Base-by-base conservation (phyloP, 345 rosid genomes). In the Pistacia vera region DNA sequence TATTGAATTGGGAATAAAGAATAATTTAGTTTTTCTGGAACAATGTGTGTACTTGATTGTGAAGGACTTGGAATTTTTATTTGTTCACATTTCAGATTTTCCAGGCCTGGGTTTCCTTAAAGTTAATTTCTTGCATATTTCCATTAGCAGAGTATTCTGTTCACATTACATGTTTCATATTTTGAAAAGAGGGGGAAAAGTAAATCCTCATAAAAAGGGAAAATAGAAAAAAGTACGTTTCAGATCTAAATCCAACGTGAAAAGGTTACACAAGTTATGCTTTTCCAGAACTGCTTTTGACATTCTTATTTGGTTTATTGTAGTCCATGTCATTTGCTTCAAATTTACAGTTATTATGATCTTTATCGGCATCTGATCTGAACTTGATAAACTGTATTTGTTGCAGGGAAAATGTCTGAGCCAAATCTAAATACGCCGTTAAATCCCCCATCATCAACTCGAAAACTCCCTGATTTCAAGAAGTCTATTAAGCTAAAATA, bases 391-490 rank as follows among this genome's bases (percentile, higher is more conserved):
- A 35, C 20, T 81, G 79, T 74, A 77, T 17, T 16, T 77, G 61
- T 65, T 9, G 54, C 67, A 75, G 83, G 76, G 57, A 71, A 62
- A 25, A 81, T 84, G 91, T 68, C 76, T 63, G 88, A 78, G 52
- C 54, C 82, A 60, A 77, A 77, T 22, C 69, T 64, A 3, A 75
- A 80, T n/a, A 64, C 82, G 36, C 90, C 87, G 18, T 80, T 85
- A 72, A 78, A 81, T 18, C 81, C 35, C 64, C 55, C 76, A 75
- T 68, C 86, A 35, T 67, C 87, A 41, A 41, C 83, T 1, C 73
- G 87, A 13, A 79, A 76, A 67, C 86, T 86, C 46, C 94, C 94
- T 17, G 94, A 90, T 82, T 90, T 90, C 83, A 89, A 86, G 72
- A 86, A 86, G 73, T 86, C 90, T 1, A 71, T 90, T 20, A 90